Evolutionary conservation across 2,329 filamentous ascomycete genomes (phyloP).

Genomic region (Fusarium equiseti): DNA sequence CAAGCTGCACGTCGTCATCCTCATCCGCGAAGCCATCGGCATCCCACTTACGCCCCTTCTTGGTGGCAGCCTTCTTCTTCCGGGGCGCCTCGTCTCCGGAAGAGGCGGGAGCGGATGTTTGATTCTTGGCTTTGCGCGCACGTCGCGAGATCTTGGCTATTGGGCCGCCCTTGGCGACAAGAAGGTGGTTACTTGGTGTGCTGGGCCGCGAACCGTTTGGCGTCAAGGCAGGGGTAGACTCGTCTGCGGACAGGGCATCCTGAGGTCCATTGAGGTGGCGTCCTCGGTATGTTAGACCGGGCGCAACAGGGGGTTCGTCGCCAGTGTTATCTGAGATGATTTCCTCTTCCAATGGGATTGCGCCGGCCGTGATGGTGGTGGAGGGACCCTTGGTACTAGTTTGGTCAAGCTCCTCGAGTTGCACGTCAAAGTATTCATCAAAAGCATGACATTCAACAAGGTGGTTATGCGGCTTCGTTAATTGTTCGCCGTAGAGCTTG

Average conservation of each 20-base stretch:
- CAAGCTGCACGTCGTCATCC: constrained; percentile 81
- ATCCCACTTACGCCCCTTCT: constrained; percentile 93
- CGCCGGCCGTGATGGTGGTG: constrained; percentile 44
- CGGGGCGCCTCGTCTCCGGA: constrained; percentile 83
- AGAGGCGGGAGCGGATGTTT: constrained; percentile 73
- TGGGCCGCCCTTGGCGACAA: constrained; percentile 81
- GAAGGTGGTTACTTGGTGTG: constrained; percentile 74
- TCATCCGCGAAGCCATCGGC: constrained; percentile 89
- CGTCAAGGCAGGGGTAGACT: constrained; percentile 74
- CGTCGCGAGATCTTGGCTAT: constrained; percentile 83
- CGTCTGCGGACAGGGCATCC: constrained; percentile 68
- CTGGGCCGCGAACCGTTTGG: constrained; percentile 83
- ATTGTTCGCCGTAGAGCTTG: constrained; percentile 87
- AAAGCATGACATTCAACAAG: constrained; percentile 83
- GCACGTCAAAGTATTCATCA: constrained; percentile 93
- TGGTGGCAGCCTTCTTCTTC: constrained; percentile 80
- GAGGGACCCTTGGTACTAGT: constrained; percentile 55
- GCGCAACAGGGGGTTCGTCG: constrained; percentile 48
- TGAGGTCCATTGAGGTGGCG: constrained; percentile 53
- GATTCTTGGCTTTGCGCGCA: constrained; percentile 77
- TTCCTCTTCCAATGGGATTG: constrained; percentile 52
- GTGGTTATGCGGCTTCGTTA: constrained; percentile 86
- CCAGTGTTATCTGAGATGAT: constrained; percentile 47
- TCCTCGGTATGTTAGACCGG: constrained; percentile 57
- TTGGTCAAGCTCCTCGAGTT: constrained; percentile 83